Conservation (phyloP, 1,284 basidiomycete genomes). For the Coniferiporia sulphurascens region DNA sequence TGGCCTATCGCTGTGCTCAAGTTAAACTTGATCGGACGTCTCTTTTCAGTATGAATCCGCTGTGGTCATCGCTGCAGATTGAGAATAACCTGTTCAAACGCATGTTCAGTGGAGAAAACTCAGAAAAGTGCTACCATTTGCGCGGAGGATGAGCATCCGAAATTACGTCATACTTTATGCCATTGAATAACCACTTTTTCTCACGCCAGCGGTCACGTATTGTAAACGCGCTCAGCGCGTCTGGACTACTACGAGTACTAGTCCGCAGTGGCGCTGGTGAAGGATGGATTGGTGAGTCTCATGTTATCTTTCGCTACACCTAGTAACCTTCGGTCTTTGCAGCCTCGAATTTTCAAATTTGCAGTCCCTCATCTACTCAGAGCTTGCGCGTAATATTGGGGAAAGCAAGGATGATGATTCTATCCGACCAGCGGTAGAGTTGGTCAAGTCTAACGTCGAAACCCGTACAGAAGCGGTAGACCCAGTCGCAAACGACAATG, state of each 20-base stretch:
- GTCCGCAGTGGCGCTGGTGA: not conserved
- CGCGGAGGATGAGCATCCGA: no score
- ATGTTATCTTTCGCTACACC: not conserved
- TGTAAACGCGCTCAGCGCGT: not conserved
- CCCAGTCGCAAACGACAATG: conserved; percentile 22
- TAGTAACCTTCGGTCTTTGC: not conserved
- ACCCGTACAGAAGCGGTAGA: conserved; percentile 29
- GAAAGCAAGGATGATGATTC: conserved; percentile 39
- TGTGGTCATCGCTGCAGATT: no score
- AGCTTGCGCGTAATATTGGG: conserved; percentile 67
- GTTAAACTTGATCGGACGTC: no score
- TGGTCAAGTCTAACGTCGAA: conserved; percentile 59
- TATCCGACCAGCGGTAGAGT: conserved; percentile 43
- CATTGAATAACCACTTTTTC: no score
- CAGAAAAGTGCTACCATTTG: no score
- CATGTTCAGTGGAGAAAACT: no score
- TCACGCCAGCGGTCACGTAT: no score
- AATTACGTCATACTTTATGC: no score
- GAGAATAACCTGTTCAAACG: no score
- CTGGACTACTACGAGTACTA: not conserved
- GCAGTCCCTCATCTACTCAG: conserved; percentile 74
- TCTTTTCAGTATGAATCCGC: no score
- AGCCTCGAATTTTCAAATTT: conserved; percentile 53
- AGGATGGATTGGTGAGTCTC: conserved; percentile 15
- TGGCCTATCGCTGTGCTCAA: no score